These are phyloP conservation scores for Teunomyces aglyptinius DNA, from an alignment of 805 yeast genomes.

Conservation along the genomic window DNA sequence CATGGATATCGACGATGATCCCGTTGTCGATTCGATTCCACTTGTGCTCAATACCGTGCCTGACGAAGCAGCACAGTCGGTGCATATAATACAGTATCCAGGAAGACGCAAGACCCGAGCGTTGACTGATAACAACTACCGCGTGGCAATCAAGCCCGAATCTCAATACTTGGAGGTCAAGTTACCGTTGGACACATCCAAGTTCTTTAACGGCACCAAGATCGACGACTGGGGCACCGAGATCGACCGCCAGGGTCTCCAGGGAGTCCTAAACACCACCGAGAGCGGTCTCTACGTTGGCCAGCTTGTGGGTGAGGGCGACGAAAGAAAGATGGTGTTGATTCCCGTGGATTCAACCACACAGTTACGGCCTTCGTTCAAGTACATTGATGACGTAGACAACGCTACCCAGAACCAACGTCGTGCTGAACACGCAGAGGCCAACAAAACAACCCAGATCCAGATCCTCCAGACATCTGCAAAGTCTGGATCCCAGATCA, in stretches of 20 bases:
- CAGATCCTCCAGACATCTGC: slow-evolving; percentile 44
- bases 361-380: slow-evolving; percentile 80
- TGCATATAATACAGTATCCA: slow-evolving; percentile 39
- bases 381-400: slow-evolving; percentile 66
- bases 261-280: slow-evolving; percentile 63
- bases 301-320: slow-evolving; percentile 20
- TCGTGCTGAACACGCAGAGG: slow-evolving; percentile 38
- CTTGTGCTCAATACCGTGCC: slow-evolving; percentile 28
- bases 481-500: slow-evolving; percentile 23
- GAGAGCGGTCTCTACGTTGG: slow-evolving; percentile 47
- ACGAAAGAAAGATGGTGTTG: slow-evolving; percentile 50
- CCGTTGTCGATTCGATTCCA: slow-evolving; percentile 40
- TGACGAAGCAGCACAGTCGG: slow-evolving; percentile 19
- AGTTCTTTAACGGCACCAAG: slow-evolving; percentile 65
- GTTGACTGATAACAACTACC: slow-evolving; percentile 31
- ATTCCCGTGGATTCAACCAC: slow-evolving; percentile 64
- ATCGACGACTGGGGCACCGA: slow-evolving; percentile 62
- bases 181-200: slow-evolving; percentile 66
- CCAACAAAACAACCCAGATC: slow-evolving; percentile 24
- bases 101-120: slow-evolving; percentile 50
- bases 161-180: slow-evolving; percentile 71
- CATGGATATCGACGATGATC: slow-evolving; percentile 29
- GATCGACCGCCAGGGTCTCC: slow-evolving; percentile 58
- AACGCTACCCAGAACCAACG: slow-evolving; percentile 41
- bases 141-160: slow-evolving; percentile 56